Conservation (phyloP, 495 filamentous ascomycete genomes). For the Tuber indicum region DNA sequence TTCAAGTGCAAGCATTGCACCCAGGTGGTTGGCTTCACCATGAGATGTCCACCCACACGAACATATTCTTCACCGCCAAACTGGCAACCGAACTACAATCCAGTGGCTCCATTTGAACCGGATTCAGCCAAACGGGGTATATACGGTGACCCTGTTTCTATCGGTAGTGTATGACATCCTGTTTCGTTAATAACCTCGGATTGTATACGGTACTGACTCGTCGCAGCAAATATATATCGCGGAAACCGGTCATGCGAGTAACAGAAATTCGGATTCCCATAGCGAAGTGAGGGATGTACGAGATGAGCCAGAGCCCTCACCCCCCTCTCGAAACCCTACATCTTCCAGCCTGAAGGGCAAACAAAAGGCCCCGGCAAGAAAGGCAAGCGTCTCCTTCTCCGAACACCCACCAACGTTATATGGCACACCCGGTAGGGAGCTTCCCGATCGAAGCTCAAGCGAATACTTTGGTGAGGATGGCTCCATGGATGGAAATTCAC, state of each 20-base stretch:
- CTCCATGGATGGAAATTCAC: constrained; percentile 13
- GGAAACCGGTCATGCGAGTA: neutral
- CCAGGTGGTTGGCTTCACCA: constrained; percentile 20
- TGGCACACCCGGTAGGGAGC: constrained; percentile 8
- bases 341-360: neutral
- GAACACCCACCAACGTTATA: constrained; percentile 2
- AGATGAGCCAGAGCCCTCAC: neutral
- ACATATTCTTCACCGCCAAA: neutral
- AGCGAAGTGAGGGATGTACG: neutral
- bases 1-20: constrained; percentile 20
- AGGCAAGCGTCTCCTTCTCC: neutral
- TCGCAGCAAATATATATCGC: constrained; percentile 3
- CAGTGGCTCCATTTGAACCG: neutral
- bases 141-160: constrained; percentile 1
- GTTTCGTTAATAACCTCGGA: neutral
- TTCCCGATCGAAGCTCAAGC: constrained; percentile 12
- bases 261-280: neutral
- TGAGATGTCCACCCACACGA: neutral
- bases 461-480: constrained; percentile 19
- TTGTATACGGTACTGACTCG: neutral
- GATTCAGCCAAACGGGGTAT: neutral
- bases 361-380: neutral
- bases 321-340: neutral
- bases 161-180: constrained; percentile 10
- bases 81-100: neutral